phyloP scores from a whole-genome alignment of 1,284 basidiomycete species.

The Cryptococcus neoformans region DNA sequence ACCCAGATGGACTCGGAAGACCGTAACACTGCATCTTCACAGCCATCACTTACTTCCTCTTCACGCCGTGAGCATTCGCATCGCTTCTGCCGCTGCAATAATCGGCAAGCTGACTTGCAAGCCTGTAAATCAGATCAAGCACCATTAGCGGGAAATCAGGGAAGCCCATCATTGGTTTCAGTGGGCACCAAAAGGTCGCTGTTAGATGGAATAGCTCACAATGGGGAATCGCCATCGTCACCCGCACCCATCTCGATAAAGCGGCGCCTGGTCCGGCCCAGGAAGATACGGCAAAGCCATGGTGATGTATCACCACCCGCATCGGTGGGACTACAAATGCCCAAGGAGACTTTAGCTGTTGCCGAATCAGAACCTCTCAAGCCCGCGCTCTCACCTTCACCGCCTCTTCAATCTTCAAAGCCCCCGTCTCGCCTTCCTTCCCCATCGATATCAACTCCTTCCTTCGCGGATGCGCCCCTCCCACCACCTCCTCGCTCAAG shows the following conservation, averaged over 20 bases:
- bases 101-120: too few relatives aligned
- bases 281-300: conserved; percentile 29
- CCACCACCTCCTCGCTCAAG: conserved; percentile 28
- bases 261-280: conserved; percentile 35
- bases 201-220: too few relatives aligned
- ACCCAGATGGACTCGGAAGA: too few relatives aligned
- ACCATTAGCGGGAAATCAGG: neutral
- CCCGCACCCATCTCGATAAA: conserved; percentile 21
- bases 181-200: too few relatives aligned
- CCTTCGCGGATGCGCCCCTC: conserved; percentile 1
- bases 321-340: neutral
- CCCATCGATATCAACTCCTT: neutral
- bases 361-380: neutral
- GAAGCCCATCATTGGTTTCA: neutral
- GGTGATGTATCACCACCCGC: conserved; percentile 5
- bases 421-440: conserved; percentile 5
- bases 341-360: neutral
- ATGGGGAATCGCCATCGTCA: too few relatives aligned
- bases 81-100: too few relatives aligned
- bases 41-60: too few relatives aligned
- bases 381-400: neutral
- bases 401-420: conserved; percentile 2
- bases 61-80: too few relatives aligned
- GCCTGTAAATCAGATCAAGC: too few relatives aligned
- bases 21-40: too few relatives aligned